These are phyloP conservation scores for Kodamaea lidongshanica DNA, from an alignment of 805 yeast species.

Conservation along the genomic window DNA sequence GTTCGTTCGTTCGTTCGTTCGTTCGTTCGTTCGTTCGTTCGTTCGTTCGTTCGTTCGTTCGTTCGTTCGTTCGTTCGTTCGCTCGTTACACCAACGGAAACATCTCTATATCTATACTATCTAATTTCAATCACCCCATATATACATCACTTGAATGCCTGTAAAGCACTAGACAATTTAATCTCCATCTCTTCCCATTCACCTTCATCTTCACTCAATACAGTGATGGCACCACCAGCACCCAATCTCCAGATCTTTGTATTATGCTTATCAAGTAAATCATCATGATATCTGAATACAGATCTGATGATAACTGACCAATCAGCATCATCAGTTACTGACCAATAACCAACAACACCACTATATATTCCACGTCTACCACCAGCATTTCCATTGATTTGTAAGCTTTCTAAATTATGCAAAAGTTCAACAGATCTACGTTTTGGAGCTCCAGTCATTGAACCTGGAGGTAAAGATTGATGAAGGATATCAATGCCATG, in stretches of 20 bases:
- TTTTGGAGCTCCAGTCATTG: slow-evolving; percentile 99
- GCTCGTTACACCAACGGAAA: neutral
- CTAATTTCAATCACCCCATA: slow-evolving; percentile 1
- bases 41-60: neutral
- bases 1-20: neutral
- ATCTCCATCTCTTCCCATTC: slow-evolving; percentile 91
- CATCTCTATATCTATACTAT: slow-evolving; percentile 2
- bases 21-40: neutral
- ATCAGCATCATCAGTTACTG: slow-evolving; percentile 77
- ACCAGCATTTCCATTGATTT: slow-evolving; percentile 24
- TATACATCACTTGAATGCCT: slow-evolving; percentile 43
- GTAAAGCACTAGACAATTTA: slow-evolving; percentile 75
- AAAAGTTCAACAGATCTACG: slow-evolving; percentile 83
- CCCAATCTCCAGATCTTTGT: slow-evolving; percentile 71
- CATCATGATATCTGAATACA: slow-evolving; percentile 57
- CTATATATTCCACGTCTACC: slow-evolving; percentile 80
- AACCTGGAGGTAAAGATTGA: slow-evolving; percentile 90
- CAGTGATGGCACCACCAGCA: slow-evolving; percentile 98
- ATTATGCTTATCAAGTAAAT: slow-evolving; percentile 22
- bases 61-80: neutral
- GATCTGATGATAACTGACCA: slow-evolving; percentile 96
- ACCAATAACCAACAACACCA: slow-evolving; percentile 96
- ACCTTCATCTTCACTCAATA: slow-evolving; percentile 70
- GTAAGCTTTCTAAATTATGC: slow-evolving; percentile 48
- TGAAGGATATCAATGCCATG: slow-evolving; percentile 75